Base-by-base conservation (phyloP, 225 moss, liverwort and hornwort species). In the Physcomitrium patens region DNA sequence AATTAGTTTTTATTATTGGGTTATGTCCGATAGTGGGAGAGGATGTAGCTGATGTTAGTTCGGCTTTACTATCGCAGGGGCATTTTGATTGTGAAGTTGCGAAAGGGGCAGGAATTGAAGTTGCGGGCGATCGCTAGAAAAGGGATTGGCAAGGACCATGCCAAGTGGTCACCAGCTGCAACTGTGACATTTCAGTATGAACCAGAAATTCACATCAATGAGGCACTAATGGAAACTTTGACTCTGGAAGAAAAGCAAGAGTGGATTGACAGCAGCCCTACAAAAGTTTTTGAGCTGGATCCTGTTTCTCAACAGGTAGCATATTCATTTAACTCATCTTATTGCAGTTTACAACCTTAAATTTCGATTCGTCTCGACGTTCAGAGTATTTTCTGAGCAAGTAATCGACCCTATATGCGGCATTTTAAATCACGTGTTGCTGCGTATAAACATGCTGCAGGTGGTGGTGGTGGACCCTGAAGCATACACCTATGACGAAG, bases 201-300 rank as follows among this genome's bases (percentile, higher is more conserved):
- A 77, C 95, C 97, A 17, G 94, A 99, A 72, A 99, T 99, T 42
- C 93, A 91, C 37, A 93, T 99, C 75, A 99, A 95, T 59, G 97
- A 99, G 76, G 77, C 87, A 8, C 87, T 99, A 3, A 99, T 99
- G 97, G 95, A 99, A 73, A 87, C 87, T 14, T 82, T 99, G 76
- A 65, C 83, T 62, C 67, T 95, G 72, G 93, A 93, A 60, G 94
- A 99, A 60, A 99, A 99, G 82, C 90, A 79, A 77, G 97, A 97
- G 71, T 99, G 97, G 97, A 85, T 99, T 22, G 97, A 94, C 60
- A 99, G 97, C 77, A 93, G 97, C 85, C 97, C 97, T 42, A 99
- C 97, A 12, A 94, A 93, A 85, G 97, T 99, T 5, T 99, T 99
- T 83, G 93, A 90, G 69, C 79, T 99, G 59, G 95, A 99, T 75